Evolutionary conservation across 371 early-diverging fungal genomes (phyloP).

Genomic region (Rhizopus arrhizus): DNA sequence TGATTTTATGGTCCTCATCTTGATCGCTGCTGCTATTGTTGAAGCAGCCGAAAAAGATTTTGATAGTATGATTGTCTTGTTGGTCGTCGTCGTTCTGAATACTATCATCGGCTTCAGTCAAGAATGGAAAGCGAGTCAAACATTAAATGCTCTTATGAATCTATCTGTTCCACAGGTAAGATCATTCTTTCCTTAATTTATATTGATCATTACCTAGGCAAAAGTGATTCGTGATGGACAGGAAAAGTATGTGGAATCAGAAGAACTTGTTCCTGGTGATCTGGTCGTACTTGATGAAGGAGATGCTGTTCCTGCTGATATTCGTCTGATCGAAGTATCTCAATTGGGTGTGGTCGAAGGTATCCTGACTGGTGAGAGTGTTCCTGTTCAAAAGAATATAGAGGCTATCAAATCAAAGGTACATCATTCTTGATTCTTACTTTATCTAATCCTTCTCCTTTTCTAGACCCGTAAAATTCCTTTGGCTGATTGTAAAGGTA

Average conservation of each 20-base stretch:
- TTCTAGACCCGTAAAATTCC: slow-evolving; percentile 61
- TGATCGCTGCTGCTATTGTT: slow-evolving; percentile 69
- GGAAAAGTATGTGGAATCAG: slow-evolving; percentile 68
- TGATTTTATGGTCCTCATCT: slow-evolving; percentile 90
- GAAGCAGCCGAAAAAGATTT: slow-evolving; percentile 76
- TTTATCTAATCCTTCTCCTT: slow-evolving; percentile 46
- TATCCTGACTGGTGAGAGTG: slow-evolving; percentile 84
- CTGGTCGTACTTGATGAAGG: slow-evolving; percentile 86
- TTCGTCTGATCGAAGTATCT: slow-evolving; percentile 79
- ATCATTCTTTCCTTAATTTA: slow-evolving; percentile 1
- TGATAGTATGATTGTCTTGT: slow-evolving; percentile 77
- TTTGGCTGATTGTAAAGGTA: slow-evolving; percentile 74
- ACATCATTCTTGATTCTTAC: not conserved
- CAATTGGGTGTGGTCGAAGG: slow-evolving; percentile 87
- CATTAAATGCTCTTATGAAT: slow-evolving; percentile 86
- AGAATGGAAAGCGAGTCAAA: slow-evolving; percentile 89
- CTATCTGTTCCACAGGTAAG: slow-evolving; percentile 76
- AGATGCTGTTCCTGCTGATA: slow-evolving; percentile 90
- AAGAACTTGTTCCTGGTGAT: slow-evolving; percentile 88
- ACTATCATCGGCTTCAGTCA: slow-evolving; percentile 88
- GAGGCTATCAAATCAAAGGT: slow-evolving; percentile 51
- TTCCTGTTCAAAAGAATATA: slow-evolving; percentile 71
- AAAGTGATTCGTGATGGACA: slow-evolving; percentile 84
- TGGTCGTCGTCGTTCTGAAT: slow-evolving; percentile 84
- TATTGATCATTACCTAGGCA: slow-evolving; percentile 53